phyloP scores from a whole-genome alignment of 208 protist genomes.

The Leishmania martiniquensis region DNA sequence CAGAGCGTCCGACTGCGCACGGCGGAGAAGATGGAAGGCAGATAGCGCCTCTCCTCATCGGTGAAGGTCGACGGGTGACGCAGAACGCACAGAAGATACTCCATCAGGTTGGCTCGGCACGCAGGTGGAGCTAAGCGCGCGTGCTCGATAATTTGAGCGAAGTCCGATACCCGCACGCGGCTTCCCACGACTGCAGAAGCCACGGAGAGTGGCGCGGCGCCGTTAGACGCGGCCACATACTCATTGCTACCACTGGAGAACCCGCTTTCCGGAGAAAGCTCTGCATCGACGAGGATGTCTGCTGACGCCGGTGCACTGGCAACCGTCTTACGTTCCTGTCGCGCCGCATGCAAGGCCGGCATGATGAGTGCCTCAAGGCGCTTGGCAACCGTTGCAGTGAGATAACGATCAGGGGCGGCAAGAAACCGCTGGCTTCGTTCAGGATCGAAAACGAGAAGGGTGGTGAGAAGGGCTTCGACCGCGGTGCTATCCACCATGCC shows the following conservation, averaged over 20 bases:
- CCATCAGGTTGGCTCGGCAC: constrained; percentile 18
- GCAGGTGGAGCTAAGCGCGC: neutral
- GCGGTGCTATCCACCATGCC: neutral
- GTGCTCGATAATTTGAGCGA: neutral
- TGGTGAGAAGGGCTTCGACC: constrained; percentile 31
- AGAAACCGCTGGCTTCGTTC: constrained; percentile 8
- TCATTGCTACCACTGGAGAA: neutral
- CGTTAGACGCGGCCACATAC: neutral
- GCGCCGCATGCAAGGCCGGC: constrained; percentile 7
- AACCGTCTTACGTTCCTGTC: neutral
- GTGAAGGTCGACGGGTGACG: constrained; percentile 23
- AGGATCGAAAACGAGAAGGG: constrained; percentile 24
- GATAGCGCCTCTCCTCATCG: constrained; percentile 14
- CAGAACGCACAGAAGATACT: constrained; percentile 35
- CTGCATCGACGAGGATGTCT: neutral
- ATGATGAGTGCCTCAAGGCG: constrained; percentile 10
- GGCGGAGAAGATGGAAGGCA: constrained; percentile 27
- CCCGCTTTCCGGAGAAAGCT: neutral
- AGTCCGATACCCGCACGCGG: neutral
- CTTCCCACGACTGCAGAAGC: neutral
- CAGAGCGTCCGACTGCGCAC: neutral
- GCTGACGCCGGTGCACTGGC: neutral
- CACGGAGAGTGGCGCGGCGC: neutral
- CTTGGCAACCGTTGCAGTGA: constrained; percentile 1
- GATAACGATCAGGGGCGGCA: neutral